A percentile compares a stretch with the other conserved stretches of the same genome.
Conservation (phyloP, 2,329 filamentous ascomycete species). For the Phialophora chinensis region DNA sequence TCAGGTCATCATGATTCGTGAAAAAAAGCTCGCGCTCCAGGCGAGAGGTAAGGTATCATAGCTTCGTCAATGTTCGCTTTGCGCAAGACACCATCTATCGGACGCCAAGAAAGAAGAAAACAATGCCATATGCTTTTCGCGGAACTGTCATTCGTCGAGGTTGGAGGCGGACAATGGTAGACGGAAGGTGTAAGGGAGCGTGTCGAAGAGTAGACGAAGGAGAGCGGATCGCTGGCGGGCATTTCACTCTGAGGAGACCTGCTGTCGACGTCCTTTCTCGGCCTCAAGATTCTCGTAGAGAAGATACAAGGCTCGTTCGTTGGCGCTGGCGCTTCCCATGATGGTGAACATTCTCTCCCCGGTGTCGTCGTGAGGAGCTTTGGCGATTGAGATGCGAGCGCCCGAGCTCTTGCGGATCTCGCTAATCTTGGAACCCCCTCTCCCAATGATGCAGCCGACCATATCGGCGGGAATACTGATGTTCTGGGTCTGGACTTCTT, state of each 20-base stretch:
- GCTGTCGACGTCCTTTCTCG: slow-evolving; percentile 97
- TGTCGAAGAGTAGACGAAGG: slow-evolving; percentile 30
- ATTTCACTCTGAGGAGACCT: slow-evolving; percentile 66
- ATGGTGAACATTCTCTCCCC: slow-evolving; percentile 99
- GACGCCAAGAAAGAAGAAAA: slow-evolving; percentile 40
- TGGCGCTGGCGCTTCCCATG: slow-evolving; percentile 90
- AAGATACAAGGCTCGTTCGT: slow-evolving; percentile 94
- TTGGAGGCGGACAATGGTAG: slow-evolving; percentile 19
- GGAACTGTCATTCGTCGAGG: slow-evolving; percentile 28
- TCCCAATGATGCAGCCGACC: slow-evolving; percentile 99
- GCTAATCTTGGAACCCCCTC: slow-evolving; percentile 94
- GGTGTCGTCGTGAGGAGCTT: slow-evolving; percentile 94
- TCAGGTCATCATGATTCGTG: slow-evolving; percentile 38
- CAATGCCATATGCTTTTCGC: slow-evolving; percentile 37
- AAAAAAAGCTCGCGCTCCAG: slow-evolving; percentile 35
- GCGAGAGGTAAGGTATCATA: slow-evolving; percentile 40
- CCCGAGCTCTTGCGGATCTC: slow-evolving; percentile 97
- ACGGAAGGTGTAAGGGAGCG: slow-evolving; percentile 30
- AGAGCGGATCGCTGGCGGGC: slow-evolving; percentile 1
- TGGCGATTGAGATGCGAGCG: slow-evolving; percentile 96
- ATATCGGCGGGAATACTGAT: slow-evolving; percentile 99
- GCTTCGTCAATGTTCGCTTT: slow-evolving; percentile 39
- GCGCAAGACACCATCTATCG: slow-evolving; percentile 39
- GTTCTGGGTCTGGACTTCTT: slow-evolving; percentile 98
- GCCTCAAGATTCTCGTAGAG: slow-evolving; percentile 98